Evolutionary conservation across 225 moss, liverwort and hornwort genomes (phyloP), one percentile per base, ranked within the genome.

Genomic region (Ulota crispa): DNA sequence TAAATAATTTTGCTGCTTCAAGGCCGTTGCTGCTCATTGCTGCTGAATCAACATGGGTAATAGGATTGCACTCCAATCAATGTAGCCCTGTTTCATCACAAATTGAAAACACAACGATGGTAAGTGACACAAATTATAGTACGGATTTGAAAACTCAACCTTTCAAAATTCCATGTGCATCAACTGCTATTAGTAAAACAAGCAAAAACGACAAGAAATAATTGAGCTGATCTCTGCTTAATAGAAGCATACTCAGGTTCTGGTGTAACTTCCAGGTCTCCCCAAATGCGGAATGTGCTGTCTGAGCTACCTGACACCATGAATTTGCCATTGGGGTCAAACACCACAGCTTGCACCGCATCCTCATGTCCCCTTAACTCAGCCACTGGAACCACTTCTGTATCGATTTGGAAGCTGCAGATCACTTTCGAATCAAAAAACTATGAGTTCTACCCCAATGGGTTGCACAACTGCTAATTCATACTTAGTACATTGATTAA

Each of bases 261-360:
- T 24, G 82, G 65, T 9, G 71, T 86, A 27, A 9, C 23, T 36
- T 77, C 60, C 20, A 67, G 42, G 61, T 70, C 53, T 78, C 90
- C 87, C 97, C 97, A 97, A 26, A 94, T 79, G 54, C 94, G 90
- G 39, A 94, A 97, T 19, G 93, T 93, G 50, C 94, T 92, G 71
- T 97, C 97, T 11, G 95, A 95, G 65, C 97, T 93, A 54, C 97
- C 88, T 27, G 95, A 97, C 55, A 97, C 92, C 77, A 97, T 59
- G 70, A 97, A 95, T 54, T 97, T 92, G 37, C 93, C 97, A 50
- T 89, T 79, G 21, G 97, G 95, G 75, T 97, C 95, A 71, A 97
- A 97, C 13, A 85, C 87, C 72, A 93, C 86, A 6, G 90, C 94
- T 91, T 95, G 95, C 43, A 97, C 93, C 9, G 93, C 93, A 43